These are phyloP conservation scores for Ustulina deusta DNA, from an alignment of 2,329 filamentous ascomycete genomes.

Conservation along the genomic window DNA sequence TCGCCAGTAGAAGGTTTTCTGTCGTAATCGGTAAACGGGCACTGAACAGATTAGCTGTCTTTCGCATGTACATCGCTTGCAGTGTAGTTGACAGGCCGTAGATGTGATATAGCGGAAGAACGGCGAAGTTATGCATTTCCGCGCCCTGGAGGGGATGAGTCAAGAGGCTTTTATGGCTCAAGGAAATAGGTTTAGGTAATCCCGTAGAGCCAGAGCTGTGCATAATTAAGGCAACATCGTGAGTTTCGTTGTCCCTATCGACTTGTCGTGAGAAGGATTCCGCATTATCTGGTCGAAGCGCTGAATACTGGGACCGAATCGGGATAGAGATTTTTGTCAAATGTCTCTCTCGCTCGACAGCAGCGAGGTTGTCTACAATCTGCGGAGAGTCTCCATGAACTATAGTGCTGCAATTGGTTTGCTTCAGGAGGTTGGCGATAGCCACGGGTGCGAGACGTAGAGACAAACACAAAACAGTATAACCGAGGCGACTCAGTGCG, in stretches of 20 bases:
- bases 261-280: background rate
- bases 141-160: slow-evolving; percentile 4
- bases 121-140: slow-evolving; percentile 2
- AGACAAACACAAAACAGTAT: background rate
- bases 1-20: background rate
- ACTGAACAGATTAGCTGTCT: background rate
- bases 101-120: background rate
- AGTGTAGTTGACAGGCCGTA: slow-evolving; percentile 1
- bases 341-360: background rate
- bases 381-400: background rate
- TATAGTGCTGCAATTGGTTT: background rate
- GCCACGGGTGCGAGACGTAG: background rate
- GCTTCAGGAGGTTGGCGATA: background rate
- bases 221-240: background rate
- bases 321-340: slow-evolving; percentile 2
- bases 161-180: background rate
- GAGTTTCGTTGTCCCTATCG: background rate
- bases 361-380: background rate
- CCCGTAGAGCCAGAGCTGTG: slow-evolving; percentile 7
- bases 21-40: background rate
- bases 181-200: background rate
- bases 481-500: background rate
- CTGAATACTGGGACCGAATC: background rate
- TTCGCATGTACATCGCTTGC: slow-evolving; percentile 5
- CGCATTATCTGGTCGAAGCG: background rate